phyloP scores from a whole-genome alignment of 768 basidiomycete genomes.

The Phlegmacium glaucopus region DNA sequence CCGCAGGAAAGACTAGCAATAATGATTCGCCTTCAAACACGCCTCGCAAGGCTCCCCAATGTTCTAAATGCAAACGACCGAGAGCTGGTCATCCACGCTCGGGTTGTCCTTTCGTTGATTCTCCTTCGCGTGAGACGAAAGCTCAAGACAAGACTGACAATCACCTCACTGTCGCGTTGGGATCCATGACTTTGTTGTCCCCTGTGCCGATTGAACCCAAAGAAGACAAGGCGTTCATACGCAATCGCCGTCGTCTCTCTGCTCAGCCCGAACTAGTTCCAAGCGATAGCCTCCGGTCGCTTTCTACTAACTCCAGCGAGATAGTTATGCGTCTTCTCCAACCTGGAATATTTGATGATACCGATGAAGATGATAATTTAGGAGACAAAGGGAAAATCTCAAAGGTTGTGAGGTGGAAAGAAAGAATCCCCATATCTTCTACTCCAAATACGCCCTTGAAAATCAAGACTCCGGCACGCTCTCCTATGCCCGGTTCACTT shows the following conservation, averaged over 20 bases:
- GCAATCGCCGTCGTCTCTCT: slow-evolving; percentile 31
- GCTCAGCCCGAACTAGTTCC: slow-evolving; percentile 21
- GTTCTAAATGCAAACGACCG: slow-evolving; percentile 53
- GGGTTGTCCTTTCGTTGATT: slow-evolving; percentile 49
- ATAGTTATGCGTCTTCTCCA: slow-evolving; percentile 43
- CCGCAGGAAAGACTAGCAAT: neutral
- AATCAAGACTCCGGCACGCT: slow-evolving; percentile 26
- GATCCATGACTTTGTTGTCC: slow-evolving; percentile 41
- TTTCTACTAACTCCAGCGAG: slow-evolving; percentile 44
- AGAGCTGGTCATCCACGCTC: slow-evolving; percentile 59
- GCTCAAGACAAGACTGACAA: slow-evolving; percentile 12
- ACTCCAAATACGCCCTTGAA: slow-evolving; percentile 17
- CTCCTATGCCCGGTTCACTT: slow-evolving; percentile 57
- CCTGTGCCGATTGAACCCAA: slow-evolving; percentile 17
- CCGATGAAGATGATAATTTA: slow-evolving; percentile 24
- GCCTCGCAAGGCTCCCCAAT: slow-evolving; percentile 50
- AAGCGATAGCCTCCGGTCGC: slow-evolving; percentile 46
- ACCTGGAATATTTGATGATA: slow-evolving; percentile 37
- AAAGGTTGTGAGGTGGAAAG: slow-evolving; percentile 35
- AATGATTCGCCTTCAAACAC: slow-evolving; percentile 24
- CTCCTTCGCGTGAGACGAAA: slow-evolving; percentile 14
- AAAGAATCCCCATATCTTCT: slow-evolving; percentile 17
- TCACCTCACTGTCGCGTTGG: slow-evolving; percentile 38
- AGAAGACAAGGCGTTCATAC: slow-evolving; percentile 29
- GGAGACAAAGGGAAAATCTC: slow-evolving; percentile 24